These are phyloP conservation scores for Botryotinia calthae DNA, from an alignment of 2,329 filamentous ascomycete genomes.

Conservation along the genomic window DNA sequence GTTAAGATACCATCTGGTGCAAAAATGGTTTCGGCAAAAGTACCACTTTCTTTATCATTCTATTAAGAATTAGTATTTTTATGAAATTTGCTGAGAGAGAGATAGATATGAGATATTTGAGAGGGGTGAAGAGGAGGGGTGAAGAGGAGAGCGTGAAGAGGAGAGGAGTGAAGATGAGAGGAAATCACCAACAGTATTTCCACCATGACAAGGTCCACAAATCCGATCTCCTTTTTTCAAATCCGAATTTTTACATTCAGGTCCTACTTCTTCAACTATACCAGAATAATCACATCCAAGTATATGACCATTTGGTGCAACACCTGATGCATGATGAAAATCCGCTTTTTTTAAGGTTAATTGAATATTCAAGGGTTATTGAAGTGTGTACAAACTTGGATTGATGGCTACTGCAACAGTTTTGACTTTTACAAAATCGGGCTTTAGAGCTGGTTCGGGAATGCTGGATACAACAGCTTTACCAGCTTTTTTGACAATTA, in stretches of 20 bases:
- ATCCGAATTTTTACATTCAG: neutral
- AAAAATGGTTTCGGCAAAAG: slow-evolving; percentile 31
- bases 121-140: too few relatives aligned
- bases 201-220: neutral
- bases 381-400: slow-evolving; percentile 2
- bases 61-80: neutral
- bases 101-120: too few relatives aligned
- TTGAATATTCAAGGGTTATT: too few relatives aligned
- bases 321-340: slow-evolving; percentile 1
- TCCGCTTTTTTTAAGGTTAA: neutral
- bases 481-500: too few relatives aligned
- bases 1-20: slow-evolving; percentile 43
- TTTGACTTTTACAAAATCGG: neutral
- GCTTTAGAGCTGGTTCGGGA: neutral
- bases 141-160: too few relatives aligned
- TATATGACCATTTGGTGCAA: neutral
- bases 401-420: slow-evolving; percentile 3
- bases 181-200: neutral
- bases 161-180: too few relatives aligned
- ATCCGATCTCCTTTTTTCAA: neutral
- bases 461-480: too few relatives aligned
- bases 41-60: slow-evolving; percentile 25
- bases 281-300: slow-evolving; percentile 19
- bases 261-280: slow-evolving; percentile 24
- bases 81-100: neutral